These are phyloP conservation scores for Chenopodium suecicum DNA, from an alignment of 148 eudicot species.

Conservation along the genomic window DNA sequence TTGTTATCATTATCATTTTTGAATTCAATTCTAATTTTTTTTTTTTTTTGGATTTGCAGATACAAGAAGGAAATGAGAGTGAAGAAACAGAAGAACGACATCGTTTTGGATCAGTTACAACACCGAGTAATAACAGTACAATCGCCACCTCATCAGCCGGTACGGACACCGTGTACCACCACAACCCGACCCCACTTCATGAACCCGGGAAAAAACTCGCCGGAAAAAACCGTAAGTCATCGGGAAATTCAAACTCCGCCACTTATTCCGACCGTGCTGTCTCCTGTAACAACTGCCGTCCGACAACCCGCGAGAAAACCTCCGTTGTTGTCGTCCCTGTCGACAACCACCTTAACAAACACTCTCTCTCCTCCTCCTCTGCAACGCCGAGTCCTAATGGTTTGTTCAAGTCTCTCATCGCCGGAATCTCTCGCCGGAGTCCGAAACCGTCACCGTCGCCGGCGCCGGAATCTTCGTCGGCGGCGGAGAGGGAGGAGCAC, in stretches of 20 bases:
- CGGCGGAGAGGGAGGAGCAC: conserved; percentile 50
- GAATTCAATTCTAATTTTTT: too few species aligned
- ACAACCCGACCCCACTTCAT: conserved; percentile 53
- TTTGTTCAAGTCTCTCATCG: conserved; percentile 55
- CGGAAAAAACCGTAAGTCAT: conserved; percentile 4
- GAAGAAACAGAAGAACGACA: conserved; percentile 57
- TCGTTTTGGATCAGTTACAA: conserved; percentile 39
- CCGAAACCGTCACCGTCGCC: conserved; percentile 41
- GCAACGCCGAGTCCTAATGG: conserved; percentile 51
- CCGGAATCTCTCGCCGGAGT: conserved; percentile 49
- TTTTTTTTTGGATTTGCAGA: conserved; percentile 38
- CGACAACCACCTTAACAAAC: conserved; percentile 31
- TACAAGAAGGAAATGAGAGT: conserved; percentile 78
- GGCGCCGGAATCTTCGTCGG: conserved; percentile 20
- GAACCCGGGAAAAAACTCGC: conserved; percentile 27
- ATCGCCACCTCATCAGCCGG: conserved; percentile 20
- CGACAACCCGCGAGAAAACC: conserved; percentile 58
- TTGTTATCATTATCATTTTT: background rate
- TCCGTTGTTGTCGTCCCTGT: conserved; percentile 54
- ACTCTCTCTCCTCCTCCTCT: conserved; percentile 19
- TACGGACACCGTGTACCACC: background rate
- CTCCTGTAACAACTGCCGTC: conserved; percentile 82
- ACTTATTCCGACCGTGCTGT: conserved; percentile 18
- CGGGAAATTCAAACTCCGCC: conserved; percentile 14
- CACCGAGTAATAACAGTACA: conserved; percentile 18